Evolutionary conservation across 2,329 filamentous ascomycete genomes (phyloP).

Genomic region (Gremmenia infestans): DNA sequence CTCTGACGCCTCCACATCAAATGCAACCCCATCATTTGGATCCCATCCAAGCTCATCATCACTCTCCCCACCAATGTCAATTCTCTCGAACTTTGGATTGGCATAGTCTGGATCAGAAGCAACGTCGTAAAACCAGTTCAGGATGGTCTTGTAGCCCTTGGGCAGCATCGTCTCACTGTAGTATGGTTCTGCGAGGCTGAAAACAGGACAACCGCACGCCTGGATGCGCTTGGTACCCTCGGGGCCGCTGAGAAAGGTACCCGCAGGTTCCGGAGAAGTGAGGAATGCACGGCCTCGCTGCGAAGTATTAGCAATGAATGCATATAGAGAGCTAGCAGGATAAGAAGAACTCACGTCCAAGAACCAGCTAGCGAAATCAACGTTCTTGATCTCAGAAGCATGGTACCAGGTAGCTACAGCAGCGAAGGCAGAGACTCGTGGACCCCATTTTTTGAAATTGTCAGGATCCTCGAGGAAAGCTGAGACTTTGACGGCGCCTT

Average conservation of each 20-base stretch:
- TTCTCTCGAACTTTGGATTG: conserved; percentile 30
- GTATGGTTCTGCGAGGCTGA: conserved; percentile 58
- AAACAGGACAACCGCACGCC: conserved; percentile 58
- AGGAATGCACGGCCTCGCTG: conserved; percentile 60
- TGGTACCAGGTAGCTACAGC: conserved; percentile 45
- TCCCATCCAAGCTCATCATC: conserved; percentile 1
- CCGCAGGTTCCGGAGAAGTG: conserved; percentile 45
- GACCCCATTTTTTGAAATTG: conserved; percentile 44
- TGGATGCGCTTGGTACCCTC: conserved; percentile 33
- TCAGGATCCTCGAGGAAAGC: conserved; percentile 52
- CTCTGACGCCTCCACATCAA: neutral
- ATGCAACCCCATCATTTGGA: neutral
- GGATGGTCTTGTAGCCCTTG: conserved; percentile 45
- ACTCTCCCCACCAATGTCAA: conserved; percentile 10
- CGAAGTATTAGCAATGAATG: conserved; percentile 12
- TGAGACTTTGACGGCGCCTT: conserved; percentile 55
- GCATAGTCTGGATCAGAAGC: conserved; percentile 39
- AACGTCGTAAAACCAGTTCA: conserved; percentile 58
- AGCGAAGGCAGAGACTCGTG: conserved; percentile 43
- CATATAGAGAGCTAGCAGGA: neutral
- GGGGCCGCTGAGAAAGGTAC: conserved; percentile 49
- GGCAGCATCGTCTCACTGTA: conserved; percentile 61
- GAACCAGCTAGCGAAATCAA: conserved; percentile 46
- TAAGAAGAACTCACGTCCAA: conserved; percentile 39
- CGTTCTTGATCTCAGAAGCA: conserved; percentile 37